These are phyloP conservation scores for Spiraea crenata DNA, from an alignment of 331 rosid genomes.

Conservation along the genomic window DNA sequence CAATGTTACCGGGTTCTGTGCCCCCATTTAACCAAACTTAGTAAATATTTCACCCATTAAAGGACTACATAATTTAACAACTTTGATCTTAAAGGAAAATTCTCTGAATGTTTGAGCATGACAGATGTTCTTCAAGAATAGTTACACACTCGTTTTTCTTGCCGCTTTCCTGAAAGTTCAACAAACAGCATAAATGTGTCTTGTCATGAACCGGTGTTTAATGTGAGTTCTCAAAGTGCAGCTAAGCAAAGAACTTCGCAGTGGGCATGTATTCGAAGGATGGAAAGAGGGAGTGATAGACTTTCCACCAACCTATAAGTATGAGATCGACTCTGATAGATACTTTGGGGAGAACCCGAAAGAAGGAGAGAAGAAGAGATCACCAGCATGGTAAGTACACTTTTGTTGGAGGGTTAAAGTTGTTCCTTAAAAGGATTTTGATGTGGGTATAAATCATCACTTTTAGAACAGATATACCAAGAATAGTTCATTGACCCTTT, in stretches of 20 bases:
- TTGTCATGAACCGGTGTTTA: slow-evolving; percentile 6
- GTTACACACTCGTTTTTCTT: no score
- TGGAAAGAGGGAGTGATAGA: slow-evolving; percentile 85
- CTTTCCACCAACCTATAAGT: slow-evolving; percentile 93
- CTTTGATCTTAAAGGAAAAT: not conserved
- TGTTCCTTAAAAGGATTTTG: not conserved
- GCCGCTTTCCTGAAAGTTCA: not conserved
- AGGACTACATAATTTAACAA: not conserved
- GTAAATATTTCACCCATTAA: not conserved
- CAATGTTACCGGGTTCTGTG: not conserved
- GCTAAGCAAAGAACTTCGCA: slow-evolving; percentile 68
- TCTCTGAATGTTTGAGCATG: no score
- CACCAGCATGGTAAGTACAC: slow-evolving; percentile 81
- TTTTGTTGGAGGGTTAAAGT: not conserved
- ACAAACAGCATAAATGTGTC: slow-evolving; percentile 4
- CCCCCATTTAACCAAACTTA: not conserved
- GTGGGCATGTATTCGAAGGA: slow-evolving; percentile 83
- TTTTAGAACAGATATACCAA: not conserved
- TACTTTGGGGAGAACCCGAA: slow-evolving; percentile 69
- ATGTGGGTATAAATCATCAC: not conserved
- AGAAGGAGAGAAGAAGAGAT: slow-evolving; percentile 89
- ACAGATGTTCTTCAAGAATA: not conserved
- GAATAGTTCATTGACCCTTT: not conserved
- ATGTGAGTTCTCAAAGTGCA: slow-evolving; percentile 27
- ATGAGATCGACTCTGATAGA: slow-evolving; percentile 66